phyloP scores from a whole-genome alignment of 805 yeast genomes.

The Tetrapisispora namnaoensis region DNA sequence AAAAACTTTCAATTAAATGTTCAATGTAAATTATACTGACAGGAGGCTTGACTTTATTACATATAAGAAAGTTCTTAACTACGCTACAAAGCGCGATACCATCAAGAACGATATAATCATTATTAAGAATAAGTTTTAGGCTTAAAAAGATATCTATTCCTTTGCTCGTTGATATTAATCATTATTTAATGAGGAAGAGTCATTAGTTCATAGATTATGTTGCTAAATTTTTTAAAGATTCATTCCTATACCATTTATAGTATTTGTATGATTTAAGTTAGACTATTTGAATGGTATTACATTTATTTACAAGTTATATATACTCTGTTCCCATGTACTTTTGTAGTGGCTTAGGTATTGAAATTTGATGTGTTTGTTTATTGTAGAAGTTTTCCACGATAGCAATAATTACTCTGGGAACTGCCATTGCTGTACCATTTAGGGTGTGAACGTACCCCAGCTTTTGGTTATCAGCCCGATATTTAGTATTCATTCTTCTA shows the following conservation, averaged over 20 bases:
- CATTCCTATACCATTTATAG: too few relatives aligned
- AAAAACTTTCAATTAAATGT: too few relatives aligned
- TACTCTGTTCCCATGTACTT: slow-evolving; percentile 59
- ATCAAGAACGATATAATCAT: not conserved
- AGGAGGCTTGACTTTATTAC: too few relatives aligned
- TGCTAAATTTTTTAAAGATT: too few relatives aligned
- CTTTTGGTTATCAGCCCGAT: slow-evolving; percentile 30
- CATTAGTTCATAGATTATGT: too few relatives aligned
- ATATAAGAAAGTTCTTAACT: too few relatives aligned
- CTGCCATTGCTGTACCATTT: slow-evolving; percentile 93
- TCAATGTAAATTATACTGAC: too few relatives aligned
- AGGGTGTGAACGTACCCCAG: slow-evolving; percentile 61
- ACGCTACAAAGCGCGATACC: not conserved
- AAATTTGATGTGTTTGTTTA: slow-evolving; percentile 40
- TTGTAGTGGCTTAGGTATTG: slow-evolving; percentile 58
- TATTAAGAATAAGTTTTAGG: too few relatives aligned
- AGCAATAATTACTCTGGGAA: slow-evolving; percentile 84
- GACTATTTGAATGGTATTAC: not conserved
- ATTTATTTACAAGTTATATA: slow-evolving; percentile 8
- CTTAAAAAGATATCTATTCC: too few relatives aligned
- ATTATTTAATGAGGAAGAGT: too few relatives aligned
- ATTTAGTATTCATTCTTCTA: slow-evolving; percentile 66
- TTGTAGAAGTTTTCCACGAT: slow-evolving; percentile 81
- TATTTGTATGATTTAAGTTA: too few relatives aligned
- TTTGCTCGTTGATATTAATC: too few relatives aligned